Conservation (phyloP, 139 green algal species). For the Chlorella sp. region DNA sequence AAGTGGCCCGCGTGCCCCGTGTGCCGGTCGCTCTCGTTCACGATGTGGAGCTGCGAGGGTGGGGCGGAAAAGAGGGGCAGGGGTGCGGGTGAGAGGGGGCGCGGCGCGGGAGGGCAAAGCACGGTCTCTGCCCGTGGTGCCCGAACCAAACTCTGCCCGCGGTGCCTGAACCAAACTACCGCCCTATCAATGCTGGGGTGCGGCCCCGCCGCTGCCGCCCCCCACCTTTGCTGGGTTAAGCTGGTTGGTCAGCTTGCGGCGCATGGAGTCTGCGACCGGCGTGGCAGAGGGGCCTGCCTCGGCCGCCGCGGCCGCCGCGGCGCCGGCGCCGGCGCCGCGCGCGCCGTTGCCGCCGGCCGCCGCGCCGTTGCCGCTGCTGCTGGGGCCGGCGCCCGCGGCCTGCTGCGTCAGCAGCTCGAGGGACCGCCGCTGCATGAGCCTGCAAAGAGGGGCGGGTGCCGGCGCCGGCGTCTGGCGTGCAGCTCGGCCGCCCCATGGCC, state of each 20-base stretch:
- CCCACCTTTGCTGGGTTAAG: constrained; percentile 32
- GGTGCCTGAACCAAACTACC: no score
- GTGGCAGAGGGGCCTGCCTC: constrained; percentile 10
- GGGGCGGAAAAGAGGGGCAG: no score
- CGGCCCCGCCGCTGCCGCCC: no score
- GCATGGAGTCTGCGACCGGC: constrained; percentile 49
- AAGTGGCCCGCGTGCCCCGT: constrained; percentile 50
- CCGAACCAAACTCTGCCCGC: no score
- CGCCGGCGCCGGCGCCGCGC: background rate
- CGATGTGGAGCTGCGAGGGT: constrained; percentile 47
- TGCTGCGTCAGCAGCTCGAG: background rate
- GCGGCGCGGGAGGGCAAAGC: no score
- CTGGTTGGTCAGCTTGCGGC: constrained; percentile 38
- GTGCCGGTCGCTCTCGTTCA: constrained; percentile 63
- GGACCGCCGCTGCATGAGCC: background rate
- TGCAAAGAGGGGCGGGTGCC: no score
- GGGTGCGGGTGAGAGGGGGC: no score
- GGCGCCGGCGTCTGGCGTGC: background rate
- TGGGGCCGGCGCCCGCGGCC: background rate
- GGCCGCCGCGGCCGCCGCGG: background rate
- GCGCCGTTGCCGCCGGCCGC: background rate
- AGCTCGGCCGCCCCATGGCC: background rate
- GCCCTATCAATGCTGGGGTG: no score
- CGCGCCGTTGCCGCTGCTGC: background rate
- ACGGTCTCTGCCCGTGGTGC: no score